Percentiles rank a stretch among this genome's conserved stretches.
These are phyloP conservation scores for Trametes villosa DNA, from an alignment of 768 basidiomycete species.

Conservation along the genomic window DNA sequence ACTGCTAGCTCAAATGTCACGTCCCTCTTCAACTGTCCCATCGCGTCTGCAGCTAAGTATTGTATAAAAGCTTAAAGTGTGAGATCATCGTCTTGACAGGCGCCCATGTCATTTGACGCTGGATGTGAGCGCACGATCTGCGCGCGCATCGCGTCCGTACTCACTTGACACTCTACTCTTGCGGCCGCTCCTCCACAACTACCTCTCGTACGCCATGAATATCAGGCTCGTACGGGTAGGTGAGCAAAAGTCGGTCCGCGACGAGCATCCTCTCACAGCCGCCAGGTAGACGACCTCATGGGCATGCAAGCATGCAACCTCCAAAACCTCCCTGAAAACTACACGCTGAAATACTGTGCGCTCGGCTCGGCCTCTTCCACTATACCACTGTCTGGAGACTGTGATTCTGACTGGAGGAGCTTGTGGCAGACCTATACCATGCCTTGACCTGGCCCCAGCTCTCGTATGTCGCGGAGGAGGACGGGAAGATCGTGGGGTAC, in stretches of 20 bases:
- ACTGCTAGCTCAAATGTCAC: not conserved
- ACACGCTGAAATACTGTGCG: conserved; percentile 79
- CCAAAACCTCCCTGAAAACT: conserved; percentile 92
- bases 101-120: too few relatives aligned
- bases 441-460: conserved; percentile 91
- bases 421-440: conserved; percentile 78
- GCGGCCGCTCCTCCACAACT: not conserved
- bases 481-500: conserved; percentile 91
- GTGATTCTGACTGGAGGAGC: not conserved
- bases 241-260: not conserved
- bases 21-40: too few relatives aligned
- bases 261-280: conserved; percentile 12
- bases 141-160: too few relatives aligned
- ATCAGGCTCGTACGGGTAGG: conserved; percentile 44
- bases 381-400: too few relatives aligned
- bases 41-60: too few relatives aligned
- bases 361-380: conserved; percentile 6
- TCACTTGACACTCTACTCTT: too few relatives aligned
- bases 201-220: conserved; percentile 40
- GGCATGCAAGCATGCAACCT: conserved; percentile 96
- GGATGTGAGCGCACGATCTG: too few relatives aligned
- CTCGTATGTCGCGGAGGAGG: conserved; percentile 92
- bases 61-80: too few relatives aligned
- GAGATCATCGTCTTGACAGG: too few relatives aligned
- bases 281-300: conserved; percentile 82